phyloP scores from a whole-genome alignment of 768 basidiomycete species.

The Mycena galopus region DNA sequence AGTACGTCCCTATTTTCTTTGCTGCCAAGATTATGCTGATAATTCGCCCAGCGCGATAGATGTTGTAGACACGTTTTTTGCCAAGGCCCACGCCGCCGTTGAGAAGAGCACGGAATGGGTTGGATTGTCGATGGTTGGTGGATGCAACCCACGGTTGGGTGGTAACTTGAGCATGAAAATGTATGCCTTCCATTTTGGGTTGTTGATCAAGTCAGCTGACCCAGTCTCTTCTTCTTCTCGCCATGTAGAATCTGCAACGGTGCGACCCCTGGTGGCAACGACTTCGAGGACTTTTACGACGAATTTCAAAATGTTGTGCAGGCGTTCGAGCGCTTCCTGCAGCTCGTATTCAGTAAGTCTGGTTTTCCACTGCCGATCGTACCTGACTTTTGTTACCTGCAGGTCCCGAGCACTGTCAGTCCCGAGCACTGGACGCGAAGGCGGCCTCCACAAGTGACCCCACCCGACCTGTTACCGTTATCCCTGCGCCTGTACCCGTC shows the following conservation, averaged over 20 bases:
- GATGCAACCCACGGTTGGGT: constrained; percentile 3
- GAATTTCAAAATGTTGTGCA: constrained; percentile 6
- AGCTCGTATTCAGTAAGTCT: background rate
- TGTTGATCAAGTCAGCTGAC: background rate
- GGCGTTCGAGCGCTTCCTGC: background rate
- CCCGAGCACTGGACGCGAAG: too few species aligned
- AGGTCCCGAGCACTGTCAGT: too few species aligned
- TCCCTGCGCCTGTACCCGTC: background rate
- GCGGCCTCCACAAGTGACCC: too few species aligned
- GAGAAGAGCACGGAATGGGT: background rate
- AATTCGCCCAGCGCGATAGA: background rate
- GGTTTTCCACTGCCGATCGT: too few species aligned
- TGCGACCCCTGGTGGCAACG: constrained; percentile 10
- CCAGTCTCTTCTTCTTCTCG: background rate
- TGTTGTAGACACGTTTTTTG: background rate
- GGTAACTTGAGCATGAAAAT: constrained; percentile 16
- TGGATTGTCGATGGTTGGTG: constrained; percentile 4
- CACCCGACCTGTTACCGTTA: background rate
- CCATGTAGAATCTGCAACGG: constrained; percentile 20
- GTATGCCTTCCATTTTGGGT: background rate
- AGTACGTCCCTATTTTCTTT: background rate
- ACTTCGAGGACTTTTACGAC: constrained; percentile 11
- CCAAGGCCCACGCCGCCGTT: background rate
- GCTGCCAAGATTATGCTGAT: background rate
- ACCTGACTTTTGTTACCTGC: too few species aligned